Evolutionary conservation across 345 rosid species (phyloP).

Genomic region (Citrus australasica): DNA sequence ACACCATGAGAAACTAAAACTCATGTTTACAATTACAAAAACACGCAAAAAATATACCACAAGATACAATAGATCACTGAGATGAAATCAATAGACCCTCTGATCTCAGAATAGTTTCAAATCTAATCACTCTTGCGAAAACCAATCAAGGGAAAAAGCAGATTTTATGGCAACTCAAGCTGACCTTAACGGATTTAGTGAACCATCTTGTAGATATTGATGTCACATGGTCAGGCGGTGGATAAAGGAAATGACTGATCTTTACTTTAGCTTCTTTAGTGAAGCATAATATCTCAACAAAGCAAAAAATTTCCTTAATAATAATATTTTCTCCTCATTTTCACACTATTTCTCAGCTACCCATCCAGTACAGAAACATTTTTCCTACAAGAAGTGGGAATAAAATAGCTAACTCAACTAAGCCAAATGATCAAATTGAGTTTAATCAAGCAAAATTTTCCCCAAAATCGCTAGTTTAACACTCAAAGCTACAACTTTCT

Average conservation of each 20-base stretch:
- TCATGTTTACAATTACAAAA: neutral
- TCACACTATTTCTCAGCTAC: constrained; percentile 9
- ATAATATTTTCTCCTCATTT: neutral
- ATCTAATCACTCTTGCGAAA: neutral
- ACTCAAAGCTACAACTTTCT: neutral
- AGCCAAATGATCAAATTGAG: neutral
- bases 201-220: neutral
- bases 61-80: neutral
- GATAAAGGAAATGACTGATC: neutral
- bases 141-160: neutral
- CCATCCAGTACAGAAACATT: constrained; percentile 2
- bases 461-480: neutral
- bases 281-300: neutral
- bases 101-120: neutral
- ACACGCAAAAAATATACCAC: neutral
- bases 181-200: neutral
- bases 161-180: too few relatives aligned
- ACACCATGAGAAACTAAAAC: neutral
- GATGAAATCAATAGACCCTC: neutral
- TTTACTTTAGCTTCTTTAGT: neutral
- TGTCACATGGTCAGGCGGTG: neutral
- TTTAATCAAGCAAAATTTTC: neutral
- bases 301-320: neutral
- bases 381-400: neutral
- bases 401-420: neutral